Evolutionary conservation across 2,329 filamentous ascomycete species (phyloP).

Genomic region (Epichloe uncinata): DNA sequence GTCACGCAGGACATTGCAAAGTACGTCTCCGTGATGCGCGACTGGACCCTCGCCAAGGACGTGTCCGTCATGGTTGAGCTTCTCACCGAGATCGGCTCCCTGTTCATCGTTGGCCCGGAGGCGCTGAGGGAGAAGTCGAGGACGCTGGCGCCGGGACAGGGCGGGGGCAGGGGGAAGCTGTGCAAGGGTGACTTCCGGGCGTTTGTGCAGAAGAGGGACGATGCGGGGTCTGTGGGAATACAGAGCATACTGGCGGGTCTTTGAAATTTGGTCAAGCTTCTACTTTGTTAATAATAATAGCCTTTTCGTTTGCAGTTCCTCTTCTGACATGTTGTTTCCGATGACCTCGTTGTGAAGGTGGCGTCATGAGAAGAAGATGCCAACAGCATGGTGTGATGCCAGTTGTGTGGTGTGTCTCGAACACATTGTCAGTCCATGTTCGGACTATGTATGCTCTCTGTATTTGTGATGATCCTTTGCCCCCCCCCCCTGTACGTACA

Average conservation of each 20-base stretch:
- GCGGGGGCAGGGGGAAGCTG: constrained; percentile 40
- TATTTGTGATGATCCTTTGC: too few relatives aligned
- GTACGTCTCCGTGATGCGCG: constrained; percentile 74
- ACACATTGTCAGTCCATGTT: too few relatives aligned
- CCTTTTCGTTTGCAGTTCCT: not conserved
- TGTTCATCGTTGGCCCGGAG: constrained; percentile 86
- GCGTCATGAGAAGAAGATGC: too few relatives aligned
- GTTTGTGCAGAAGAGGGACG: constrained; percentile 76
- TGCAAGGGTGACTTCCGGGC: constrained; percentile 62
- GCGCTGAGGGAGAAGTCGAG: constrained; percentile 59
- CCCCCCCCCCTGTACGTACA: too few relatives aligned
- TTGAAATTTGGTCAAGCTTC: constrained; percentile 13
- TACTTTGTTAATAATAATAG: not conserved
- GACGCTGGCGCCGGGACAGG: constrained; percentile 34
- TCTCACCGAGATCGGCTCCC: constrained; percentile 80
- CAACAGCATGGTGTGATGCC: too few relatives aligned
- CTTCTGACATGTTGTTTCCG: not conserved
- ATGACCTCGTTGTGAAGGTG: not conserved
- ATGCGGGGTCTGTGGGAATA: constrained; percentile 66
- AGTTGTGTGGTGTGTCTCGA: too few relatives aligned
- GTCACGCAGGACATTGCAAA: constrained; percentile 92
- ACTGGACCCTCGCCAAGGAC: constrained; percentile 63
- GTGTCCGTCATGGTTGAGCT: constrained; percentile 64
- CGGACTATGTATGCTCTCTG: too few relatives aligned
- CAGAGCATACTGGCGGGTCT: constrained; percentile 66